Base-by-base conservation (phyloP, 164 flowering plant genomes). In the Vitis rotundifolia region DNA sequence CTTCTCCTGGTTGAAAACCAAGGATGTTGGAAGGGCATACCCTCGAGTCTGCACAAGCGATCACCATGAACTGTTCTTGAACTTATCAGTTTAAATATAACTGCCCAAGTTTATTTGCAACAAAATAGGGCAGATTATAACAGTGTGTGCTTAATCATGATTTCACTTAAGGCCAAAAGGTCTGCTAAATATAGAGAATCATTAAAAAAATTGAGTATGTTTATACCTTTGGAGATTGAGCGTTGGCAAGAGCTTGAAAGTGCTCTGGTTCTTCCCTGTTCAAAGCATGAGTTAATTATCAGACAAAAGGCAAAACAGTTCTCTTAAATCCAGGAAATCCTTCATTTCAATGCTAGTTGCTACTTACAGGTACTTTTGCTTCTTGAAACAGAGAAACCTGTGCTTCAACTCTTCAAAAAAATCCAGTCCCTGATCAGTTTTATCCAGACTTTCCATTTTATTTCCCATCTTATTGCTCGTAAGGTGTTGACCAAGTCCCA, bases 181-280 rank as follows among this genome's bases (percentile, higher is more conserved):
- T 53, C 6, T 11, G 13, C 56, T 6, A 53, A 53, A n/a, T 13
- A 14, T 53, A 14, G 59, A 13, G 61, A 26, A n/a, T 12, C 18
- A 4, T 0, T 53, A 2, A 10, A 48, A 59, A 52, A 50, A 49
- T 14, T 19, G 50, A 29, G 15, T 37, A 37, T 37, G 44, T 31
- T 51, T 47, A 59, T 76, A 93, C 98, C 94, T 93, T 90, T 12
- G 98, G 98, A 13, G 81, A 74, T 77, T 93, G 98, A 63, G 47
- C 82, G 57, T 85, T 61, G 2, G 95, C 88, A 61, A 93, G 94
- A 52, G 66, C 64, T 75, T 82, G 77, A 74, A 79, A 93, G 68
- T 86, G 91, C 16, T 83, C 88, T 31, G 73, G 72, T 63, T 88
- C 78, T 68, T 81, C 68, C 84, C 98, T 93, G 83, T 69, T 65